These are phyloP conservation scores for Lentinula novae-zelandiae DNA, from an alignment of 1,284 basidiomycete species.

Conservation along the genomic window DNA sequence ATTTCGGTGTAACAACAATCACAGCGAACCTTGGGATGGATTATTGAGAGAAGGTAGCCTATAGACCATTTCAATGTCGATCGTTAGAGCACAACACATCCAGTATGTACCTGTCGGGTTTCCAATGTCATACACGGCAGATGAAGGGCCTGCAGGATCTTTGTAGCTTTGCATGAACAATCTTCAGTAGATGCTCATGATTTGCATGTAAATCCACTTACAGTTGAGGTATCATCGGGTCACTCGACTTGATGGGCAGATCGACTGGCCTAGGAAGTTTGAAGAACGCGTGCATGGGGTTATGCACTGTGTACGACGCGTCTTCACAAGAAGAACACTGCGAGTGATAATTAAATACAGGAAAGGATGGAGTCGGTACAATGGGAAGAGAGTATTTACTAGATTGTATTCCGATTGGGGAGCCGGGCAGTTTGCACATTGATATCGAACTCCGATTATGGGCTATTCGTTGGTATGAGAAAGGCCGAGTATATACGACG, in stretches of 20 bases:
- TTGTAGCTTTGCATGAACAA: conserved; percentile 49
- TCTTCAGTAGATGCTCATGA: not conserved
- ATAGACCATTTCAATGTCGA: not conserved
- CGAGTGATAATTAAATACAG: conserved; percentile 11
- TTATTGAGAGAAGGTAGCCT: conserved; percentile 70
- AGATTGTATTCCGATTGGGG: conserved; percentile 57
- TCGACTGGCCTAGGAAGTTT: conserved; percentile 79
- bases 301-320: conserved; percentile 73
- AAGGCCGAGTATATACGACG: not conserved
- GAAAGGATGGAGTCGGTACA: not conserved
- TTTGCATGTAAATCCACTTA: conserved; percentile 26
- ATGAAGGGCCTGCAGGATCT: conserved; percentile 58
- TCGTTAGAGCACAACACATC: not conserved
- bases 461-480: conserved; percentile 32
- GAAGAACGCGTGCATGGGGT: conserved; percentile 83
- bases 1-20: conserved; percentile 76
- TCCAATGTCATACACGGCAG: conserved; percentile 32
- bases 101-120: conserved; percentile 58
- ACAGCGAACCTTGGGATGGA: conserved; percentile 67
- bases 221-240: conserved; percentile 69
- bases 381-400: conserved; percentile 35
- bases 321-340: conserved; percentile 80
- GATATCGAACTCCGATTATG: conserved; percentile 69
- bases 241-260: conserved; percentile 56
- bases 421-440: conserved; percentile 76